phyloP scores from a whole-genome alignment of 768 basidiomycete genomes.

The Mycena haematopus region DNA sequence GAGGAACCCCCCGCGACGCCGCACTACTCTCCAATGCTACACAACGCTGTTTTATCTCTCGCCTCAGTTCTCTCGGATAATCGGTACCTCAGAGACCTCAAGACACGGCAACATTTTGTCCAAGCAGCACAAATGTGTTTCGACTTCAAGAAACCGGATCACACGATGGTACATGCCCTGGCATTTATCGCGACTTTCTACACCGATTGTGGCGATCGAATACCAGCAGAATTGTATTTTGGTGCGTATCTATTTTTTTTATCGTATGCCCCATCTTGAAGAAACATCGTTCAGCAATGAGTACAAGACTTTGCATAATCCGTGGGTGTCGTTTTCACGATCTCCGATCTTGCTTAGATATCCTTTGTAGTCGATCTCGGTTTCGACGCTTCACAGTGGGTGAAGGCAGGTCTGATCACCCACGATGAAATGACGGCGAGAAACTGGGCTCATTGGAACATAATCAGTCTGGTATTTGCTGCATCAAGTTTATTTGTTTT shows the following conservation, averaged over 20 bases:
- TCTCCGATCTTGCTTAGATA: neutral
- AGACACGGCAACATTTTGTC: conserved; percentile 26
- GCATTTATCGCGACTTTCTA: conserved; percentile 30
- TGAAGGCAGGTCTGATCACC: conserved; percentile 44
- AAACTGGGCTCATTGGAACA: conserved; percentile 49
- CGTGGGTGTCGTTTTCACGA: conserved; percentile 13
- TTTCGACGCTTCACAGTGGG: conserved; percentile 45
- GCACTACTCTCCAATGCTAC: conserved; percentile 61
- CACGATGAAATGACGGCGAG: conserved; percentile 44
- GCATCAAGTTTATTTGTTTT: neutral
- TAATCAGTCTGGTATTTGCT: conserved; percentile 38
- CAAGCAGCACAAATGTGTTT: conserved; percentile 26
- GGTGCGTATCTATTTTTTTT: conserved; percentile 3
- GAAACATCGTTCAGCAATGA: conserved; percentile 12
- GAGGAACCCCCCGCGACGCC: conserved; percentile 37
- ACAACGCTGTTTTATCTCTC: conserved; percentile 51
- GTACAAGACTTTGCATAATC: conserved; percentile 14
- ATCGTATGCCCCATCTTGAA: too few relatives aligned
- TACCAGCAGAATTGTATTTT: conserved; percentile 29
- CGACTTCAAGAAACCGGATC: conserved; percentile 30
- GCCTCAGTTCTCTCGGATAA: conserved; percentile 30
- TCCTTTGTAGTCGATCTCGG: conserved; percentile 44
- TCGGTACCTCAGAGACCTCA: conserved; percentile 25
- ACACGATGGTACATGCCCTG: conserved; percentile 32
- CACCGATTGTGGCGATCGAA: conserved; percentile 26